phyloP scores from a whole-genome alignment of 2,329 filamentous ascomycete species.

The Ascochyta viciae-villosae region DNA sequence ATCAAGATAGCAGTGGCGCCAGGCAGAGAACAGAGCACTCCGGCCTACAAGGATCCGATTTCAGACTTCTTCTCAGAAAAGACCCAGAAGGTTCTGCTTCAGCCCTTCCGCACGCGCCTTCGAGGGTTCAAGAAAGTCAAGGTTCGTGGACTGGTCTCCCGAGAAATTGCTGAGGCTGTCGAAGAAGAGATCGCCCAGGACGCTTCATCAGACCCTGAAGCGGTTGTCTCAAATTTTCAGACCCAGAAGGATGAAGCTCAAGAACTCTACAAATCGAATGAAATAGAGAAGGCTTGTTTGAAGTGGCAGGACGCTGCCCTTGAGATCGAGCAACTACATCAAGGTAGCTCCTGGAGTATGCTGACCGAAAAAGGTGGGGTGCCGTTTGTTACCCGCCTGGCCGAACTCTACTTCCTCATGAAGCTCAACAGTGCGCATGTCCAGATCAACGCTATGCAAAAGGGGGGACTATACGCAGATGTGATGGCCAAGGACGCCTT shows the following conservation, averaged over 20 bases:
- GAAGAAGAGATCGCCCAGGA: slow-evolving; percentile 18
- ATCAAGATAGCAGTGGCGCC: slow-evolving; percentile 20
- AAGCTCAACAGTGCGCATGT: slow-evolving; percentile 25
- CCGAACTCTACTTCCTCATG: slow-evolving; percentile 24
- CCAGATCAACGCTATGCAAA: slow-evolving; percentile 9
- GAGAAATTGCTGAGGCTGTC: slow-evolving; percentile 15
- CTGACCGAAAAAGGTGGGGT: slow-evolving; percentile 12
- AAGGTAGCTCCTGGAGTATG: slow-evolving; percentile 17
- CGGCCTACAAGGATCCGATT: slow-evolving; percentile 9
- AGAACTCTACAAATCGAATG: slow-evolving; percentile 7
- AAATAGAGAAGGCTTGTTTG: slow-evolving; percentile 4
- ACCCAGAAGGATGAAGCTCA: slow-evolving; percentile 21
- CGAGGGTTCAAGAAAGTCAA: slow-evolving; percentile 20
- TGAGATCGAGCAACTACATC: slow-evolving; percentile 16
- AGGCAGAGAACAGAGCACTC: neutral
- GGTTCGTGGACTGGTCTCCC: slow-evolving; percentile 15
- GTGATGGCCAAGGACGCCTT: slow-evolving; percentile 9
- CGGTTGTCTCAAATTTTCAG: slow-evolving; percentile 12
- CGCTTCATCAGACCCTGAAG: slow-evolving; percentile 14
- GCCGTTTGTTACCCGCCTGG: slow-evolving; percentile 21
- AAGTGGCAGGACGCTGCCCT: slow-evolving; percentile 21
- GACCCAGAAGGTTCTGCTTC: slow-evolving; percentile 25
- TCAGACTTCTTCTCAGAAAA: slow-evolving; percentile 24
- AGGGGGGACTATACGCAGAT: neutral
- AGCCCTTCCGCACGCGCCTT: slow-evolving; percentile 20